A percentile compares a stretch with the other conserved stretches of the same genome.
These are phyloP conservation scores for Neurospora cerealis DNA, from an alignment of 495 filamentous ascomycete genomes.

Conservation along the genomic window DNA sequence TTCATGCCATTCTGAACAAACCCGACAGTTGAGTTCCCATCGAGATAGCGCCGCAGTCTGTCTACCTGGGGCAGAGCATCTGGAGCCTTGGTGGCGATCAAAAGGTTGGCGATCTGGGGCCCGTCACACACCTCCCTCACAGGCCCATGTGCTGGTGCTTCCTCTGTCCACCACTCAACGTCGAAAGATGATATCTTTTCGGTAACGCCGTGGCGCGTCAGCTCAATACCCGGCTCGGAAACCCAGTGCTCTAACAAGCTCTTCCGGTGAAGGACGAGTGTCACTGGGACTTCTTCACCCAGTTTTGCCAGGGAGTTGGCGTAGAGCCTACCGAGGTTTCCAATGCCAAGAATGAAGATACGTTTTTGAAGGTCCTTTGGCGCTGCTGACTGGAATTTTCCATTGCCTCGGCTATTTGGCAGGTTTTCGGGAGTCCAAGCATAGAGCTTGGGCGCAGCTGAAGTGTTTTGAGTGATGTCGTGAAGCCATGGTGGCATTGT, in stretches of 20 bases:
- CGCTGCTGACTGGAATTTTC: not conserved
- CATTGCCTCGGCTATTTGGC: not conserved
- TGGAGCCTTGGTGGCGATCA: conserved; percentile 61
- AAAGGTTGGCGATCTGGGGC: conserved; percentile 55
- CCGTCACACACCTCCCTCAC: conserved; percentile 16
- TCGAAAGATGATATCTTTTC: conserved; percentile 39
- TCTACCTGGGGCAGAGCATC: conserved; percentile 50
- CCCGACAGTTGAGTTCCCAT: conserved; percentile 51
- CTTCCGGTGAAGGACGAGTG: conserved; percentile 37
- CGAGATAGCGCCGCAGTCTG: conserved; percentile 51
- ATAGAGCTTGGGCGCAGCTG: conserved; percentile 18
- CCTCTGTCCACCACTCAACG: conserved; percentile 38
- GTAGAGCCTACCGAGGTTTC: conserved; percentile 44
- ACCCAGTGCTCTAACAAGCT: conserved; percentile 30
- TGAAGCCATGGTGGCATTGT: conserved; percentile 2
- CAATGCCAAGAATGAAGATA: conserved; percentile 41
- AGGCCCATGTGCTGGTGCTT: conserved; percentile 13
- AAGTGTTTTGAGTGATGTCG: not conserved
- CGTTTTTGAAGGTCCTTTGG: conserved; percentile 1
- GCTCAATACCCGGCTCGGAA: conserved; percentile 20
- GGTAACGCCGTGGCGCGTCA: conserved; percentile 18
- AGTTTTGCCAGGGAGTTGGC: conserved; percentile 23
- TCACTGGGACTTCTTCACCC: conserved; percentile 27
- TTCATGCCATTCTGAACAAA: conserved; percentile 83
- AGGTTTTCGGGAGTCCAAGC: conserved; percentile 24